These are phyloP conservation scores for Colletotrichum theobromicola DNA, from an alignment of 2,329 filamentous ascomycete species.

Conservation along the genomic window DNA sequence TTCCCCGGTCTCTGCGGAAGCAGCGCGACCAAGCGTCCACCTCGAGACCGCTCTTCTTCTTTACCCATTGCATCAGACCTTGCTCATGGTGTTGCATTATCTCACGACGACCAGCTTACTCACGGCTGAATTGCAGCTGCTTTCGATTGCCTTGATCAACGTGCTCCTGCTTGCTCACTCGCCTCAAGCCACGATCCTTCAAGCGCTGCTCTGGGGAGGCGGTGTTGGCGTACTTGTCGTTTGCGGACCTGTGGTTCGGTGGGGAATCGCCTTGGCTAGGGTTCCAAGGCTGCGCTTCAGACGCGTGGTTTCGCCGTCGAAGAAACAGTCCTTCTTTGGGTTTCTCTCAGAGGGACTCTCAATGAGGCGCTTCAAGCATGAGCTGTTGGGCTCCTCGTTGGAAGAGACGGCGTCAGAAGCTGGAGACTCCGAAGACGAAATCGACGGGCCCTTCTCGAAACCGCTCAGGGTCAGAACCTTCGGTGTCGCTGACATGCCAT, in stretches of 20 bases:
- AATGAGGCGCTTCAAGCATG: slow-evolving; percentile 52
- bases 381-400: slow-evolving; percentile 34
- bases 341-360: slow-evolving; percentile 46
- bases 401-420: slow-evolving; percentile 37
- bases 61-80: slow-evolving; percentile 82
- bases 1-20: slow-evolving; percentile 12
- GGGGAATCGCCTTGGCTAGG: slow-evolving; percentile 84
- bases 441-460: not conserved
- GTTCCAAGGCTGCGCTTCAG: slow-evolving; percentile 92
- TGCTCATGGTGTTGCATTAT: slow-evolving; percentile 76
- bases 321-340: slow-evolving; percentile 41
- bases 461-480: slow-evolving; percentile 33
- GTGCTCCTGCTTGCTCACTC: slow-evolving; percentile 78
- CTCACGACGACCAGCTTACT: slow-evolving; percentile 90
- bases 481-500: slow-evolving; percentile 19
- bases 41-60: slow-evolving; percentile 68
- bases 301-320: slow-evolving; percentile 48
- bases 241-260: slow-evolving; percentile 77
- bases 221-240: slow-evolving; percentile 76
- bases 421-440: slow-evolving; percentile 31
- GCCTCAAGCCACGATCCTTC: slow-evolving; percentile 84
- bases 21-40: slow-evolving; percentile 39
- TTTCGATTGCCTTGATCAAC: slow-evolving; percentile 84
- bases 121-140: slow-evolving; percentile 83
- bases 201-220: slow-evolving; percentile 84